phyloP scores from a whole-genome alignment of 2,329 filamentous ascomycete genomes.

The Microdochium trichocladiopsis region DNA sequence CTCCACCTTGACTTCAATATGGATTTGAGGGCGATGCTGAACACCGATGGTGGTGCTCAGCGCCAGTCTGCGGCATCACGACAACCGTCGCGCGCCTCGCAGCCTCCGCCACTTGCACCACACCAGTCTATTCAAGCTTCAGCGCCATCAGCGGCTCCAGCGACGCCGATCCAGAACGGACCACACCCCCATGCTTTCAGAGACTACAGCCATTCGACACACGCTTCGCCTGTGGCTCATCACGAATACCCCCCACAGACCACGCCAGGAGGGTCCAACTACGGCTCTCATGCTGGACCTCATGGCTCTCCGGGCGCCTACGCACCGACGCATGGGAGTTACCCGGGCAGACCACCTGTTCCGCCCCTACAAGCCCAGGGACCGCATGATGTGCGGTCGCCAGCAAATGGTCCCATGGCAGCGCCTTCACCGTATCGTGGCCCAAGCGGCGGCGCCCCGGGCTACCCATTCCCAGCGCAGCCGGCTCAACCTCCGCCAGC shows the following conservation, averaged over 20 bases:
- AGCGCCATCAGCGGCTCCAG: constrained; percentile 16
- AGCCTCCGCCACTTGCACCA: constrained; percentile 14
- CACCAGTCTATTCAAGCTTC: constrained; percentile 14
- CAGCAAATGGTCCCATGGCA: constrained; percentile 34
- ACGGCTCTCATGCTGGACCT: not conserved
- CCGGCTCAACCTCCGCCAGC: constrained; percentile 28
- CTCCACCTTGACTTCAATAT: constrained; percentile 17
- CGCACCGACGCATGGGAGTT: constrained; percentile 28
- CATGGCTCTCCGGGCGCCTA: constrained; percentile 19
- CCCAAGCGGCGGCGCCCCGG: constrained; percentile 22
- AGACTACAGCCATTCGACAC: constrained; percentile 40
- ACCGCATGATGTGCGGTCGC: constrained; percentile 43
- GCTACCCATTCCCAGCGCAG: constrained; percentile 41
- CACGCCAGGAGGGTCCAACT: constrained; percentile 12
- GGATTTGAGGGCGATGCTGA: constrained; percentile 49
- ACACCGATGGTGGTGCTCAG: constrained; percentile 34
- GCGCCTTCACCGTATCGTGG: constrained; percentile 42
- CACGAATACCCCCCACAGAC: constrained; percentile 33
- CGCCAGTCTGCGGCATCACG: constrained; percentile 5
- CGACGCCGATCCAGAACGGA: constrained; percentile 29
- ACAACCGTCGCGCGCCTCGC: constrained; percentile 15
- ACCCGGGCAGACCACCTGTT: constrained; percentile 23
- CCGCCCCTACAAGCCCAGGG: constrained; percentile 36
- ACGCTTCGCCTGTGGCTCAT: constrained; percentile 40
- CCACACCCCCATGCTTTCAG: constrained; percentile 39